Conservation (phyloP, 2,329 filamentous ascomycete genomes). For the Endothia cerciana region DNA sequence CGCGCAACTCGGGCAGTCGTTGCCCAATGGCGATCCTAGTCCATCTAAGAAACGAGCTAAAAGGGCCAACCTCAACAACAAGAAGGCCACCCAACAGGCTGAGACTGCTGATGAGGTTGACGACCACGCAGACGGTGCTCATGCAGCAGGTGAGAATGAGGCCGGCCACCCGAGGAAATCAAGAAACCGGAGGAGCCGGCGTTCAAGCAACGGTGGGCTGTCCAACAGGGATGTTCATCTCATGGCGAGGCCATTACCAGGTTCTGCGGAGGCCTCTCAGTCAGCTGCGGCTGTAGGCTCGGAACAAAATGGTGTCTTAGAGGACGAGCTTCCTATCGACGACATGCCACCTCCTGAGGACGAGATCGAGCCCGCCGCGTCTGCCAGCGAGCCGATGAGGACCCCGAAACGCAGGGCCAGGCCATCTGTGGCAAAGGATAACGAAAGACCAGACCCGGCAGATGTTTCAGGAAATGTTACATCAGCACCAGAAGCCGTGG, state of each 20-base stretch:
- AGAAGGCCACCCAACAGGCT: neutral
- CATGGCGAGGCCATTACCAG: neutral
- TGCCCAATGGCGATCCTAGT: neutral
- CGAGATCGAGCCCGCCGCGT: neutral
- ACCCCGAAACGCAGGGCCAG: constrained; percentile 6
- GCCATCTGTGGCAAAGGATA: constrained; percentile 7
- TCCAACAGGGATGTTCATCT: neutral
- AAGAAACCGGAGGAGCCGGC: neutral
- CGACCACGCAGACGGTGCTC: neutral
- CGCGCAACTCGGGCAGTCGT: neutral
- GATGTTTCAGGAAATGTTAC: neutral
- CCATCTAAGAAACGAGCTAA: neutral
- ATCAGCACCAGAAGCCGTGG: neutral
- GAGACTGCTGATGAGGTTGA: neutral
- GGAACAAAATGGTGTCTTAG: neutral
- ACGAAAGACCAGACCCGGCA: constrained; percentile 1
- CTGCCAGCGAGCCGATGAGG: constrained; percentile 2
- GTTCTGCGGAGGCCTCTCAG: neutral
- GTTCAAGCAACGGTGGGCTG: neutral
- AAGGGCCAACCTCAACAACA: neutral
- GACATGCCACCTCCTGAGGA: constrained; percentile 9
- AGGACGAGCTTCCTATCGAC: constrained; percentile 17
- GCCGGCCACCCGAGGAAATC: neutral
- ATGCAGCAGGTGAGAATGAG: neutral
- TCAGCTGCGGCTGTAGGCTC: neutral